Conservation (phyloP, 2,329 filamentous ascomycete genomes). For the Coniella lustricola region DNA sequence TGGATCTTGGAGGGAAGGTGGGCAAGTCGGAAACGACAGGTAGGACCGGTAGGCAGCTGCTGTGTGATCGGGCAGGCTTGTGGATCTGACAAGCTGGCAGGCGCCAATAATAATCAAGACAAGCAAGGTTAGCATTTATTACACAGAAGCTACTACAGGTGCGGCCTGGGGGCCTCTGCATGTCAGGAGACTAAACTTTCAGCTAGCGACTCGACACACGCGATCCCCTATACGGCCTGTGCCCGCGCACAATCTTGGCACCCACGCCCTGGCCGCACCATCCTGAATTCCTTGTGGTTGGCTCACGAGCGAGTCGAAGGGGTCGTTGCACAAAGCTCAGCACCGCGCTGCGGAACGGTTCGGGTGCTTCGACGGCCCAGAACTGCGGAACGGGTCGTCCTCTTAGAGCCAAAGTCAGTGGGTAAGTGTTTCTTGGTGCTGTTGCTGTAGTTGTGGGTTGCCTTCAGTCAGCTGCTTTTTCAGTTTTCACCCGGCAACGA, state of each 20-base stretch:
- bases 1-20: too few relatives aligned
- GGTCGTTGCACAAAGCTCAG: constrained; percentile 1
- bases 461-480: too few relatives aligned
- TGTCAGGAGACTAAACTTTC: constrained; percentile 15
- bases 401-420: not conserved
- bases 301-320: not conserved
- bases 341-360: constrained; percentile 3
- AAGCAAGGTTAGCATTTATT: not conserved
- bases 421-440: too few relatives aligned
- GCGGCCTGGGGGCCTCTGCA: constrained; percentile 8
- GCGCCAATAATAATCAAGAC: not conserved
- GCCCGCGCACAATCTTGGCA: constrained; percentile 1
- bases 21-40: not conserved
- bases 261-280: not conserved
- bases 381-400: not conserved
- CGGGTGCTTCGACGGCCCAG: not conserved
- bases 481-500: too few relatives aligned
- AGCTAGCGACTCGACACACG: constrained; percentile 14
- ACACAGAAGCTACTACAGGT: not conserved
- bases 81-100: not conserved
- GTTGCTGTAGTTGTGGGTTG: too few relatives aligned
- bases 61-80: too few relatives aligned
- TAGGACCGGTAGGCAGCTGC: not conserved
- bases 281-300: not conserved
- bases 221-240: constrained; percentile 12